Conservation (phyloP, 179 eudicot species). For the Beta lomatogona region DNA sequence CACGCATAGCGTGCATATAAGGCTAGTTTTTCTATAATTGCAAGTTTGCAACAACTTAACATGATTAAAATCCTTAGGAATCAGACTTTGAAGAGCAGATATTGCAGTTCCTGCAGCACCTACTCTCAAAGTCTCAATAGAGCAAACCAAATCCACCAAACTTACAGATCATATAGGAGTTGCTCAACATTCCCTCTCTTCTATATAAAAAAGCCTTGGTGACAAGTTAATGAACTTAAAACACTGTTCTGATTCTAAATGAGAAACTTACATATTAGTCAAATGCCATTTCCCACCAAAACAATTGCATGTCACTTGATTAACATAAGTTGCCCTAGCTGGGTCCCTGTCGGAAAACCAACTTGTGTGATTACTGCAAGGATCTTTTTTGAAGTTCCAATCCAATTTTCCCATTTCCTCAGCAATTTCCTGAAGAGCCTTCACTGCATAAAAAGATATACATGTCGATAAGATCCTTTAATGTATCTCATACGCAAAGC, state of each 20-base stretch:
- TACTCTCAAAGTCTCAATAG: background rate
- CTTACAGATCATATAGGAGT: background rate
- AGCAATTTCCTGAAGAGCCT: constrained; percentile 54
- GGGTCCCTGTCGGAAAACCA: constrained; percentile 35
- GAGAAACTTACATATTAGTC: constrained; percentile 38
- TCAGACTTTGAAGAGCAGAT: background rate
- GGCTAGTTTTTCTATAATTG: background rate
- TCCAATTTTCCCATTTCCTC: constrained; percentile 51
- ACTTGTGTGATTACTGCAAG: constrained; percentile 42
- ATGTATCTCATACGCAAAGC: background rate
- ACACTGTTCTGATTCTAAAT: background rate
- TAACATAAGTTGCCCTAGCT: constrained; percentile 30
- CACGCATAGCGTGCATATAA: no score
- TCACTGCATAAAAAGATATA: constrained; percentile 37
- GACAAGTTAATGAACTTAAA: background rate
- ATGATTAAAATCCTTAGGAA: background rate
- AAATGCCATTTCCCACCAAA: constrained; percentile 42
- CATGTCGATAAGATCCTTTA: background rate
- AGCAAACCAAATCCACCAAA: background rate
- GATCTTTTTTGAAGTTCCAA: constrained; percentile 58
- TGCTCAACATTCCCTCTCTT: background rate
- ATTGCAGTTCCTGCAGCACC: background rate
- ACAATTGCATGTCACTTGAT: constrained; percentile 51
- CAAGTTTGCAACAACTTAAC: no score
- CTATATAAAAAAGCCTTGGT: background rate